These are phyloP conservation scores for Biancaea sappan DNA, from an alignment of 306 rosid species.

Conservation along the genomic window DNA sequence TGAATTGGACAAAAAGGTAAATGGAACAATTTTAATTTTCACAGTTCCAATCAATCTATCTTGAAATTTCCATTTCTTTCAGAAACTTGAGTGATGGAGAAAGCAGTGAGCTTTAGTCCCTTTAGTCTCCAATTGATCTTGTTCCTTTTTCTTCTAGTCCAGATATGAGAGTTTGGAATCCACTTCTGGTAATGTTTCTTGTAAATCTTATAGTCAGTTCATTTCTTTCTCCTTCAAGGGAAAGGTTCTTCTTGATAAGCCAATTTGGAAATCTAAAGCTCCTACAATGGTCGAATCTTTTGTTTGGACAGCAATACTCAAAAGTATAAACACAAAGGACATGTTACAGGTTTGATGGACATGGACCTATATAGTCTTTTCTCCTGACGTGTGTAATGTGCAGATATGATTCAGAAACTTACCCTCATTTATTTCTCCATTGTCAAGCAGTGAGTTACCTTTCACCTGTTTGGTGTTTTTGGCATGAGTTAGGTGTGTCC, in stretches of 20 bases:
- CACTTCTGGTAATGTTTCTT: not conserved
- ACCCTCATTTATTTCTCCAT: not conserved
- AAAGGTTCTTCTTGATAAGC: not conserved
- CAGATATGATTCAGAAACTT: not conserved
- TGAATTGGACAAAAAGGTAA: too few species aligned
- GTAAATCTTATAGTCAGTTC: not conserved
- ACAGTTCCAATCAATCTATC: not conserved
- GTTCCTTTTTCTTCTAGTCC: not conserved
- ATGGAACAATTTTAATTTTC: not conserved
- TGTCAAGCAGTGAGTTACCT: not conserved
- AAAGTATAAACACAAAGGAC: too few species aligned
- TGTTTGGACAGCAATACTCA: not conserved
- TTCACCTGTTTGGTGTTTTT: not conserved
- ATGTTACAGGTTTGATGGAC: not conserved
- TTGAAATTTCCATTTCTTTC: not conserved
- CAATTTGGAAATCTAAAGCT: not conserved
- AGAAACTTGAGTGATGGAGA: not conserved
- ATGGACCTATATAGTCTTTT: too few species aligned
- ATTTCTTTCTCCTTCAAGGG: not conserved
- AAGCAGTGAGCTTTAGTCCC: not conserved
- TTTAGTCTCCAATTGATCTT: not conserved
- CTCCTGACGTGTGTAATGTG: not conserved
- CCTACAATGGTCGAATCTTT: not conserved
- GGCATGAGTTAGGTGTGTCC: too few species aligned
- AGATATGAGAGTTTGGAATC: not conserved